Conservation (phyloP, 1,139 yeast genomes). For the Geotrichum macrosporum region DNA sequence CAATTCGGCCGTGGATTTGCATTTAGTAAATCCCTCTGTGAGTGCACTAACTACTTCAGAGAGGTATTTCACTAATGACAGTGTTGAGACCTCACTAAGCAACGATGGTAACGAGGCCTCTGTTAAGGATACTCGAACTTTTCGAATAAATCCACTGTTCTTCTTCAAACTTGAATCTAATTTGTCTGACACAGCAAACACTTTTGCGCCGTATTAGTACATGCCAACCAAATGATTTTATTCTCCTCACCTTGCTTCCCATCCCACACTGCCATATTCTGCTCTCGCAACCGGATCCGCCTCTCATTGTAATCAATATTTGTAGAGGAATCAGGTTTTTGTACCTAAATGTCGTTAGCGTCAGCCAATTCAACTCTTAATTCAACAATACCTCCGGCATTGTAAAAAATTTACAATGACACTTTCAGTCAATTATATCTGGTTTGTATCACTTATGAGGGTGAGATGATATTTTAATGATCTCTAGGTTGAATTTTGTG, state of each 20-base stretch:
- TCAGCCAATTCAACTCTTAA: not conserved
- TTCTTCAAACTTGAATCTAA: slow-evolving; percentile 78
- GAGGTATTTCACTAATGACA: slow-evolving; percentile 71
- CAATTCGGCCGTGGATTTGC: slow-evolving; percentile 56
- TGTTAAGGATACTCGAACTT: slow-evolving; percentile 54
- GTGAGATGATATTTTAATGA: no score
- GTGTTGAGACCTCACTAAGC: slow-evolving; percentile 56
- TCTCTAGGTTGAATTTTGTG: no score
- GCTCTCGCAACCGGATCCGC: slow-evolving; percentile 41
- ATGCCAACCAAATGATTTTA: not conserved
- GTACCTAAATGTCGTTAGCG: slow-evolving; percentile 1
- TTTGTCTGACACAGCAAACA: slow-evolving; percentile 37
- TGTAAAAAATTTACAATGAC: no score
- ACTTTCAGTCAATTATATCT: no score
- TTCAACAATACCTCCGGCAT: not conserved
- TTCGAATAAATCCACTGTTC: slow-evolving; percentile 76
- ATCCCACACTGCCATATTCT: slow-evolving; percentile 53
- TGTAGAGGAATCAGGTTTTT: not conserved
- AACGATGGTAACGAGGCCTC: slow-evolving; percentile 48
- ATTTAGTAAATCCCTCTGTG: slow-evolving; percentile 57
- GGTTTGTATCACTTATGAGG: no score
- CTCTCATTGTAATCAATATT: slow-evolving; percentile 15
- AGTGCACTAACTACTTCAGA: slow-evolving; percentile 64
- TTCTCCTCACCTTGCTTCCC: slow-evolving; percentile 40
- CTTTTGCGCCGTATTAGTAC: slow-evolving; percentile 21